Base-by-base conservation (phyloP, 345 rosid genomes). In the Syzygium grande region DNA sequence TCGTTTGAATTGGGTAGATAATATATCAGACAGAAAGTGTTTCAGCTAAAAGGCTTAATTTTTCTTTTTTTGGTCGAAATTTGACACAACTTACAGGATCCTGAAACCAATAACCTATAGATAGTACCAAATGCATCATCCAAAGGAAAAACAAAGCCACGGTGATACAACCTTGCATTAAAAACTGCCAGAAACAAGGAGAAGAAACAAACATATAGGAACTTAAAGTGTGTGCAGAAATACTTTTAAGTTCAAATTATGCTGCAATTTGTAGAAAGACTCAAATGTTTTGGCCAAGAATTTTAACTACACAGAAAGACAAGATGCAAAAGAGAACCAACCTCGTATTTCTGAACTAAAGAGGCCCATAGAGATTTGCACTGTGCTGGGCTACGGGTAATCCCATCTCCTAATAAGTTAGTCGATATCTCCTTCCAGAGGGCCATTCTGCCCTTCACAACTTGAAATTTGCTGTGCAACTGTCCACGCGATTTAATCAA, bases 311-410 rank as follows among this genome's bases (percentile, higher is more conserved):
- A 29, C 59, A 5, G 38, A 78, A 38, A 73, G 83, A 38, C 25
- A 73, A 73, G 83, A 73, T 73, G 83, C 83, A 84, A 87, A 56
- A 11, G 43, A 89, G 88, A 87, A 84, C 89, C 17, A 85, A 98
- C 99, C 99, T 98, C 93, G 5, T 96, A 96, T 94, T 98, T 94
- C 89, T 94, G 97, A 89, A 94, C 93, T 68, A 98, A 92, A 87
- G 97, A 96, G 56, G 99, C 89, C 99, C 99, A 96, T 4, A 96
- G 89, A 53, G 97, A 96, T 91, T 96, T 98, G 94, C 99, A 98
- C 88, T 98, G 98, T 46, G 92, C 96, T 3, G 99, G 94, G 90
- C 95, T 96, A 86, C 97, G 91, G 41, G 85, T 89, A 89, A 94
- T 51, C 87, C 98, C 99, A 58, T 96, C 95, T 85, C 89, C 88